Conservation (phyloP, 1,139 yeast genomes). For the Yarrowia galli region DNA sequence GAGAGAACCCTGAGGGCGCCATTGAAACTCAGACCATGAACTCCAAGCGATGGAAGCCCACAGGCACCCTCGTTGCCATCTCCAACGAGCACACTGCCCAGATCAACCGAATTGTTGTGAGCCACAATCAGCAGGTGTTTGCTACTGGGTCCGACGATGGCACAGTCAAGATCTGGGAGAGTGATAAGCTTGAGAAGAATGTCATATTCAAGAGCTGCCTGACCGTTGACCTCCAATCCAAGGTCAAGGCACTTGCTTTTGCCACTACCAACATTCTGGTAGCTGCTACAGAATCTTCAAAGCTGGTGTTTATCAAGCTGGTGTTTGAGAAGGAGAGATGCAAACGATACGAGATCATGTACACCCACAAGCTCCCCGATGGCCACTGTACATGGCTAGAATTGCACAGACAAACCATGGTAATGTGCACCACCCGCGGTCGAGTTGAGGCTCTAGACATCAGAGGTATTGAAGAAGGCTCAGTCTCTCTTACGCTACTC, state of each 20-base stretch:
- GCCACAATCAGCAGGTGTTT: conserved; percentile 70
- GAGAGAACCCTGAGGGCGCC: conserved; percentile 17
- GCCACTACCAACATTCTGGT: conserved; percentile 74
- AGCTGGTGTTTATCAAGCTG: conserved; percentile 42
- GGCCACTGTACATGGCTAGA: conserved; percentile 35
- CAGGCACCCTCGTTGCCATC: conserved; percentile 66
- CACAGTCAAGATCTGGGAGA: conserved; percentile 77
- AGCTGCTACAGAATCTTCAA: conserved; percentile 63
- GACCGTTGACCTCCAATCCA: conserved; percentile 45
- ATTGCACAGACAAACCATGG: conserved; percentile 30
- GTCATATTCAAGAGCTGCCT: conserved; percentile 65
- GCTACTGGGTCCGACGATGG: conserved; percentile 84
- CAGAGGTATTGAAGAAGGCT: conserved; percentile 28
- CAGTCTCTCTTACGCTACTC: conserved; percentile 40
- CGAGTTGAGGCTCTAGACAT: conserved; percentile 32
- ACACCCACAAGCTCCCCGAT: conserved; percentile 28
- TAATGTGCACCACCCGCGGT: conserved; percentile 29
- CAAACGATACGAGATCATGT: conserved; percentile 34
- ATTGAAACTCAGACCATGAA: conserved; percentile 19
- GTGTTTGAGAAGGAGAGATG: conserved; percentile 32
- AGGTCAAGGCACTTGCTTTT: conserved; percentile 54
- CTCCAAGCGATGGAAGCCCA: conserved; percentile 45
- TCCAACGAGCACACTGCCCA: conserved; percentile 62
- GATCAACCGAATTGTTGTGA: conserved; percentile 62
- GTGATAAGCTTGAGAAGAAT: conserved; percentile 67